Conservation (phyloP, 2,329 filamentous ascomycete genomes). For the Exophiala sp. region DNA sequence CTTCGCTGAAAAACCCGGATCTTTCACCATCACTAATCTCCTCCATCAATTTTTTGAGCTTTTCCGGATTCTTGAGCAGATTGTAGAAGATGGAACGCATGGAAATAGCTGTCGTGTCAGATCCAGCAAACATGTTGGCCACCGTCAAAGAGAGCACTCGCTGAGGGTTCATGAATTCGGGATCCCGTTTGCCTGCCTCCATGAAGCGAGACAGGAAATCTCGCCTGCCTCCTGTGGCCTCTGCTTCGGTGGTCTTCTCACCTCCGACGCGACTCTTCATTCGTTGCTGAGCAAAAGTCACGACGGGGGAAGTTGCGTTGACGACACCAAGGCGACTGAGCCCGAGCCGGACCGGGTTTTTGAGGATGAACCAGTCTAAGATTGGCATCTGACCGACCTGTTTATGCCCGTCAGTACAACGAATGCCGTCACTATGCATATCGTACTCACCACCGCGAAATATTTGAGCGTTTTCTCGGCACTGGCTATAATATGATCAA, state of each 20-base stretch:
- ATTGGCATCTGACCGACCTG: slow-evolving; percentile 32
- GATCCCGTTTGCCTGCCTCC: slow-evolving; percentile 18
- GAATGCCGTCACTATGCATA: too few relatives aligned
- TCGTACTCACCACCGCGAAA: too few relatives aligned
- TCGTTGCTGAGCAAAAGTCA: neutral
- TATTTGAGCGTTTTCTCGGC: too few relatives aligned
- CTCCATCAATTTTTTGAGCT: neutral
- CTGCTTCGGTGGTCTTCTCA: neutral
- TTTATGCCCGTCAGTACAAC: too few relatives aligned
- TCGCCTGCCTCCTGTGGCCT: neutral
- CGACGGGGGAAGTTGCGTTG: neutral
- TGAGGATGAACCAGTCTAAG: slow-evolving; percentile 27
- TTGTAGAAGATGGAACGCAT: slow-evolving; percentile 70
- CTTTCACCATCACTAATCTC: neutral
- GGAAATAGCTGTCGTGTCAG: slow-evolving; percentile 73
- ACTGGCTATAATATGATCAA: too few relatives aligned
- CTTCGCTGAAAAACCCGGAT: too few relatives aligned
- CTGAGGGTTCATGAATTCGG: slow-evolving; percentile 3
- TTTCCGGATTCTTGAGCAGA: slow-evolving; percentile 59
- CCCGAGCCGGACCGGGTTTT: slow-evolving; percentile 3
- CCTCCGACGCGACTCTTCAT: neutral
- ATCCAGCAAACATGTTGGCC: slow-evolving; percentile 62
- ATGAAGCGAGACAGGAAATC: slow-evolving; percentile 31
- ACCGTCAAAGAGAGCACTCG: neutral
- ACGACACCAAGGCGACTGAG: neutral